Evolutionary conservation across 305 asterid genomes (phyloP), one percentile per base, ranked within the genome.

Genomic region (Fraxinus baroniana): DNA sequence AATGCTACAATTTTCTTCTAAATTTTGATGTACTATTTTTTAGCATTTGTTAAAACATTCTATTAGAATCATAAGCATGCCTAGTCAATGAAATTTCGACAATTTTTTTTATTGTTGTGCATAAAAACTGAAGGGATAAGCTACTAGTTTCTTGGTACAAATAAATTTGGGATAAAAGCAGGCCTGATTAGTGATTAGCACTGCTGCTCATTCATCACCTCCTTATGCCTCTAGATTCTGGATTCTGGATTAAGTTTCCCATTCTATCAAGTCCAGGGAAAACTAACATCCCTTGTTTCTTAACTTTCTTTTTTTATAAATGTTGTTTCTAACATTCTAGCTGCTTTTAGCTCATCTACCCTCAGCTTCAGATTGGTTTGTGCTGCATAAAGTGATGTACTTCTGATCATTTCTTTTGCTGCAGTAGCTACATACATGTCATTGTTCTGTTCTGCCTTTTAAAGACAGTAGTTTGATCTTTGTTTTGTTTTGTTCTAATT

Each of bases 201-300:
- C 79, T 18, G 71, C 39, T 68, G 68, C 55, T 79, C 9, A 66
- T 26, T 79, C 60, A 44, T 55, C 49, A 28, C 55, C 73, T 49
- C 80, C 52, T 33, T 62, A 78, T 84, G 22, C 84, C 84, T 28
- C 73, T 71, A 76, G 81, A 78, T 76, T 74, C 79, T 52, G 28
- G 36, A 8, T 76, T 74, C 79, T 52, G 28, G 36, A 8, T 44
- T 33, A 66, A 57, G 86, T 52, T n/a, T 22, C 20, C n/a, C 70
- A 24, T 55, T 52, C 78, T 20, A 2, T 13, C 46, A 70, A 28
- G 46, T 80, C 28, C 30, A 5, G n/a, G 46, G 24, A 77, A 76
- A 32, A 22, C 60, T 77, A 32, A 1, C 6, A 8, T 41, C 32
- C 70, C 41, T 60, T 81, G 73, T 18, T 55, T 80, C 55, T 18